Conservation (phyloP, 1,284 basidiomycete genomes). For the Austroboletus rostrupii region DNA sequence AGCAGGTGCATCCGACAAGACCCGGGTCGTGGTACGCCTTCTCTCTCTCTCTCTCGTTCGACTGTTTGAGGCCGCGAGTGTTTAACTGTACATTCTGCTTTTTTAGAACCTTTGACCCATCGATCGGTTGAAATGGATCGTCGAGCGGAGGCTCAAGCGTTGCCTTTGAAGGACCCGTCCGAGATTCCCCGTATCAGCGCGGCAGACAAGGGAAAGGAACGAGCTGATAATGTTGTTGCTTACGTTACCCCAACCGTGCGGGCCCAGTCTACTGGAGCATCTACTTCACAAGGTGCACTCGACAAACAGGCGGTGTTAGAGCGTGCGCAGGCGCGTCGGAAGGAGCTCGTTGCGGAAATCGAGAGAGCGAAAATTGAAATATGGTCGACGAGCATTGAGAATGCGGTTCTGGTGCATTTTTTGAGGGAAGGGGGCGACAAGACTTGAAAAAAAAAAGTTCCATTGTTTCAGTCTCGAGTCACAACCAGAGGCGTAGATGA, state of each 20-base stretch:
- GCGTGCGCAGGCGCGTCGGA: conserved; percentile 49
- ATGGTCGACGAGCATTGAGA: conserved; percentile 73
- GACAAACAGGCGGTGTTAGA: conserved; percentile 42
- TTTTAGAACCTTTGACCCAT: conserved; percentile 6
- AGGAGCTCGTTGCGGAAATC: conserved; percentile 52
- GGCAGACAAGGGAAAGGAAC: conserved; percentile 22
- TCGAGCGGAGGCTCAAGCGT: background rate
- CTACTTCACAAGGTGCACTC: conserved; percentile 5
- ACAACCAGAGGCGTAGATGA: background rate
- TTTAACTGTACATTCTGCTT: conserved; percentile 8
- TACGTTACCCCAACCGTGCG: conserved; percentile 10
- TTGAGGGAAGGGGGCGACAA: conserved; percentile 32
- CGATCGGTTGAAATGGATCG: conserved; percentile 3
- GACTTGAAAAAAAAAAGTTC: background rate
- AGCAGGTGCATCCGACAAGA: conserved; percentile 3
- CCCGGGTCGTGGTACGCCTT: conserved; percentile 11
- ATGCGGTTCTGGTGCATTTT: conserved; percentile 59
- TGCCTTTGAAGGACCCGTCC: background rate
- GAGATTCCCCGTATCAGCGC: background rate
- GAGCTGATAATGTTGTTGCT: conserved; percentile 2
- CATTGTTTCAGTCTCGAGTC: background rate
- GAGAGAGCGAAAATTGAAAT: conserved; percentile 58
- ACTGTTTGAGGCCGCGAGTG: background rate
- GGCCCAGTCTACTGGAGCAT: conserved; percentile 3
- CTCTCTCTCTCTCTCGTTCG: too few species aligned